Base-by-base conservation (phyloP, 768 basidiomycete genomes). In the Mycena indigotica region DNA sequence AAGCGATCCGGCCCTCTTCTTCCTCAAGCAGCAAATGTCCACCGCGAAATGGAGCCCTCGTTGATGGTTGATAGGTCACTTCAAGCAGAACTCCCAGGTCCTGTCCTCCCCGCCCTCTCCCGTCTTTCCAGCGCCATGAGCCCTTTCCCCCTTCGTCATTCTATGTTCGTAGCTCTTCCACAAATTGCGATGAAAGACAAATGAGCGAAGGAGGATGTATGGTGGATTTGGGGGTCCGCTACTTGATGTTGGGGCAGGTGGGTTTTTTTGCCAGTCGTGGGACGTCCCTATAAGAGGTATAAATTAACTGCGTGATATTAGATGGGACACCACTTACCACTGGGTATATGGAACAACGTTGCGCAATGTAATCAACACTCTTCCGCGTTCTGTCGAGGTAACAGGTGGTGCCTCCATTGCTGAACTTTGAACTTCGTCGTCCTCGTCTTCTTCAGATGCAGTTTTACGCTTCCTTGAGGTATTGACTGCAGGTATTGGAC, bases 151-250 rank as follows among this genome's bases (percentile, higher is more conserved):
- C 67, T 94, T 89, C 3, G 96, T 97, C 86, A 96, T 89, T n/a
- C 92, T 78, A 70, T 98, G 96, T 64, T 88, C 88, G 65, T 98
- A 98, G 1, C 92, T 93, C 48, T 81, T 83, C 85, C 93, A 98
- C 0, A 75, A 61, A 10, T 70, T 70, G 39, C 90, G 78, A 39
- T 84, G 75, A 68, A 98, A 98, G 17, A 70, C 76, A 70, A 95
- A 98, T 0, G 93, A 95, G 26, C 91, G 83, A 17, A 93, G 69
- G 12, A 89, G 78, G 2, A 71, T 80, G 68, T 89, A 98, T 4
- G 71, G 74, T 4, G 91, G 89, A 67, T 88, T 89, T n/a, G 75
- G 72, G 2, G 74, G 72, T 35, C 76, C 74, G 41, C 77, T 80
- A 2, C 74, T 67, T 15, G 74, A 70, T 21, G 76, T 69, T 23